phyloP scores from a whole-genome alignment of 495 filamentous ascomycete species.

The Penicillium cataractarum region DNA sequence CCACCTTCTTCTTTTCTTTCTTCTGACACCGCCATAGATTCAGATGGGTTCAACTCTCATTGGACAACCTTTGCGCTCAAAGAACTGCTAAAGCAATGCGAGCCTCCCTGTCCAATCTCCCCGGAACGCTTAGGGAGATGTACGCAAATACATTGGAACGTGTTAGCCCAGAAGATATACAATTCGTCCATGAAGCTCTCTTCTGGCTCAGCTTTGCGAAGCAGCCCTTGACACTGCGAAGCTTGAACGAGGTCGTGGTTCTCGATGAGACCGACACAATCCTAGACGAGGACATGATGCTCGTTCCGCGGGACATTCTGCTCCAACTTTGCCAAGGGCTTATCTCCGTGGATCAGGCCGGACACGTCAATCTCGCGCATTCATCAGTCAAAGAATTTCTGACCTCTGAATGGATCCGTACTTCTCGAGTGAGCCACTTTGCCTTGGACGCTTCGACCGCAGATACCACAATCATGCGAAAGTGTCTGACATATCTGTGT shows the following conservation, averaged over 20 bases:
- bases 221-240: slow-evolving; percentile 13
- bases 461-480: slow-evolving; percentile 21
- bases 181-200: slow-evolving; percentile 22
- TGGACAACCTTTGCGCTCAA: slow-evolving; percentile 25
- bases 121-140: slow-evolving; percentile 25
- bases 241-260: slow-evolving; percentile 24
- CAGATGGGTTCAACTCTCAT: slow-evolving; percentile 31
- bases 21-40: slow-evolving; percentile 17
- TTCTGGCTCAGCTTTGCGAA: slow-evolving; percentile 27
- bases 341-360: slow-evolving; percentile 20
- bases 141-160: slow-evolving; percentile 25
- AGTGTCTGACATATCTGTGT: slow-evolving; percentile 26
- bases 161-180: slow-evolving; percentile 18
- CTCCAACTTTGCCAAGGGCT: slow-evolving; percentile 28
- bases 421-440: slow-evolving; percentile 24
- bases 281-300: slow-evolving; percentile 31
- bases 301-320: slow-evolving; percentile 27
- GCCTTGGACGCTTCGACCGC: slow-evolving; percentile 21
- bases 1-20: neutral
- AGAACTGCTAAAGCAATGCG: slow-evolving; percentile 26
- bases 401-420: slow-evolving; percentile 27
- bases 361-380: slow-evolving; percentile 23
- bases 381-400: slow-evolving; percentile 29
- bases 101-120: slow-evolving; percentile 20
- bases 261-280: slow-evolving; percentile 17